Conservation (phyloP, 2,329 filamentous ascomycete genomes). For the Coniochaeta sp. region DNA sequence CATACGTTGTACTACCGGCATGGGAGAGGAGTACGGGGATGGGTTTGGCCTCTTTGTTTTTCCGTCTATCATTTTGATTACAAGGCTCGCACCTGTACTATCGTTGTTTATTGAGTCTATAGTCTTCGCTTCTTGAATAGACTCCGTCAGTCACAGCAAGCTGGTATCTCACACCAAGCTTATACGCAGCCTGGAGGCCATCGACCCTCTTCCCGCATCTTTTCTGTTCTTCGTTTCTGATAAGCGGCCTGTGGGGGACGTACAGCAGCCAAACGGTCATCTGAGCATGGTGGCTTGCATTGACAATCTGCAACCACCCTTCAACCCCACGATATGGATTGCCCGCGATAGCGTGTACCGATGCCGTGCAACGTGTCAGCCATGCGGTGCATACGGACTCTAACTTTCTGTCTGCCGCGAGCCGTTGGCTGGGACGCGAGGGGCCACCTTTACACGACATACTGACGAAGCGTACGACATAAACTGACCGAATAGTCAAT, state of each 20-base stretch:
- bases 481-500: no score
- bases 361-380: background rate
- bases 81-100: background rate
- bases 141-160: background rate
- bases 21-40: background rate
- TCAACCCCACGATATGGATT: background rate
- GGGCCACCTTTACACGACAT: no score
- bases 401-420: background rate
- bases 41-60: no score
- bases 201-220: no score
- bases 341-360: background rate
- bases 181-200: no score
- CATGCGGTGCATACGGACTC: background rate
- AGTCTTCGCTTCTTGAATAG: background rate
- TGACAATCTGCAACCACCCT: background rate
- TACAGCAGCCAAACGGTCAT: background rate
- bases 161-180: no score
- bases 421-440: no score
- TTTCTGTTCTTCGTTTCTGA: no score
- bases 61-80: background rate
- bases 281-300: background rate
- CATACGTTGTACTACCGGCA: background rate
- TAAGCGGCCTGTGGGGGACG: background rate
- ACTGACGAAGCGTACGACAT: no score
- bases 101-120: slow-evolving; percentile 1